A percentile compares a stretch with the other conserved stretches of the same genome.
Evolutionary conservation across 768 basidiomycete species (phyloP).

Genomic region (Boletales sp.): DNA sequence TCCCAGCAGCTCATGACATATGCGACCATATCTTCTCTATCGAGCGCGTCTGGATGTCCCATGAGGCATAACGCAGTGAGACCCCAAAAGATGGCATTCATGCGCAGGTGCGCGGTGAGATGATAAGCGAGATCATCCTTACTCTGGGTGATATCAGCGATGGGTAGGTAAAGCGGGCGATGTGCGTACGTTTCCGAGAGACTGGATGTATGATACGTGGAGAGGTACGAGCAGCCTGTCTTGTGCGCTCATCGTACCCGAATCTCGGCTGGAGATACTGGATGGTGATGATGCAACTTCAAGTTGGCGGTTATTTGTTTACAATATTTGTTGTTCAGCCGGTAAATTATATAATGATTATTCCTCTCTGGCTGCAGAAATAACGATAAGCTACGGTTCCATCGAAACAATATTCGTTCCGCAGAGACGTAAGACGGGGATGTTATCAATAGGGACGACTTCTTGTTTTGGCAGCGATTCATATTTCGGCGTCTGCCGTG

Average conservation of each 20-base stretch:
- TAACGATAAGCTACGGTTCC: no score
- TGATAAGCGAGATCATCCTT: slow-evolving; percentile 87
- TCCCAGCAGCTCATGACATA: slow-evolving; percentile 98
- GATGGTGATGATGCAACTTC: no score
- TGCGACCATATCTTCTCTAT: slow-evolving; percentile 77
- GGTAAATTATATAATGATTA: no score
- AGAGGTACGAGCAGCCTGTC: slow-evolving; percentile 44
- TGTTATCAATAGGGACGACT: no score
- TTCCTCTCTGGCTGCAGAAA: no score
- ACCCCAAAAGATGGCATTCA: slow-evolving; percentile 98
- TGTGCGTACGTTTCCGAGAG: slow-evolving; percentile 58
- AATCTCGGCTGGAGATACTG: no score
- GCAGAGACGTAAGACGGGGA: no score
- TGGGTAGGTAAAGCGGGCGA: background rate
- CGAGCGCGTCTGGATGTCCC: slow-evolving; percentile 72
- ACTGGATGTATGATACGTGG: slow-evolving; percentile 75
- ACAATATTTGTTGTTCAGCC: no score
- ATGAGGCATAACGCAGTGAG: slow-evolving; percentile 83
- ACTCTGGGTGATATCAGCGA: slow-evolving; percentile 42
- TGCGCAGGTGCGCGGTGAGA: slow-evolving; percentile 85
- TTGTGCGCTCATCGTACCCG: slow-evolving; percentile 6
- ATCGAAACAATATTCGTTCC: no score
- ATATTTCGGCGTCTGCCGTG: slow-evolving; percentile 11
- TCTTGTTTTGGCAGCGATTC: slow-evolving; percentile 2
- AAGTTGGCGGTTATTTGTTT: no score